These are phyloP conservation scores for Moniliella sp. DNA, from an alignment of 1,284 basidiomycete species.

Conservation along the genomic window DNA sequence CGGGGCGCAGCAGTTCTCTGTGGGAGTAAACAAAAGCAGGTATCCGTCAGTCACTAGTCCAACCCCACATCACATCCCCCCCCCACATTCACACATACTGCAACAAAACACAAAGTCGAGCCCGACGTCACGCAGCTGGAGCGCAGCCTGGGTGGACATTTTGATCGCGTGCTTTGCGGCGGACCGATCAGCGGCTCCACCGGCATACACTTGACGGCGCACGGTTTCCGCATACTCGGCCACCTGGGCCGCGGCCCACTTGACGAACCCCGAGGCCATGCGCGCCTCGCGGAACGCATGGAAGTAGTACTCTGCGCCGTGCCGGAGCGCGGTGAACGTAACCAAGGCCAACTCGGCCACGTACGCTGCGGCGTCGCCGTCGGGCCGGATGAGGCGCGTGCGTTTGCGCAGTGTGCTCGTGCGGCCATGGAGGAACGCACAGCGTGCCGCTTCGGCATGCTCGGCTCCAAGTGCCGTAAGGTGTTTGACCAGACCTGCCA, in stretches of 20 bases:
- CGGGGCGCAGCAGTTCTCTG: too few species aligned
- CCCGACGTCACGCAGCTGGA: slow-evolving; percentile 20
- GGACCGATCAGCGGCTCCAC: slow-evolving; percentile 10
- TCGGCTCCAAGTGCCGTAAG: slow-evolving; percentile 51
- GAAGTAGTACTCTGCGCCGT: slow-evolving; percentile 93
- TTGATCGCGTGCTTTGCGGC: slow-evolving; percentile 12
- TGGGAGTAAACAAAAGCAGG: too few species aligned
- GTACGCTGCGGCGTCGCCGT: slow-evolving; percentile 61
- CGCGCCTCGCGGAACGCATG: slow-evolving; percentile 82
- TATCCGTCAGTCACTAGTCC: too few species aligned
- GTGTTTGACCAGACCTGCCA: slow-evolving; percentile 53
- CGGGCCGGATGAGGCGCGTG: slow-evolving; percentile 64
- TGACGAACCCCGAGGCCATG: slow-evolving; percentile 67
- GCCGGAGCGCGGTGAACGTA: slow-evolving; percentile 68
- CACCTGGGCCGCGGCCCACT: slow-evolving; percentile 75
- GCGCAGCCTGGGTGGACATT: slow-evolving; percentile 9
- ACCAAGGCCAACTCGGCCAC: slow-evolving; percentile 59
- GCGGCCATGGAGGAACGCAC: slow-evolving; percentile 60
- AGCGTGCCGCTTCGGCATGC: slow-evolving; percentile 56
- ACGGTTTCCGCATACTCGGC: slow-evolving; percentile 66
- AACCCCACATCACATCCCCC: too few species aligned
- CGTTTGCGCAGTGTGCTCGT: slow-evolving; percentile 53
- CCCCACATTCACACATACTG: slow-evolving; percentile 1
- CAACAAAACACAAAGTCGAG: slow-evolving; percentile 11
- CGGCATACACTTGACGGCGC: slow-evolving; percentile 63